These are phyloP conservation scores for Umbelopsis ramanniana DNA, from an alignment of 192 early-diverging fungal species.

Conservation along the genomic window DNA sequence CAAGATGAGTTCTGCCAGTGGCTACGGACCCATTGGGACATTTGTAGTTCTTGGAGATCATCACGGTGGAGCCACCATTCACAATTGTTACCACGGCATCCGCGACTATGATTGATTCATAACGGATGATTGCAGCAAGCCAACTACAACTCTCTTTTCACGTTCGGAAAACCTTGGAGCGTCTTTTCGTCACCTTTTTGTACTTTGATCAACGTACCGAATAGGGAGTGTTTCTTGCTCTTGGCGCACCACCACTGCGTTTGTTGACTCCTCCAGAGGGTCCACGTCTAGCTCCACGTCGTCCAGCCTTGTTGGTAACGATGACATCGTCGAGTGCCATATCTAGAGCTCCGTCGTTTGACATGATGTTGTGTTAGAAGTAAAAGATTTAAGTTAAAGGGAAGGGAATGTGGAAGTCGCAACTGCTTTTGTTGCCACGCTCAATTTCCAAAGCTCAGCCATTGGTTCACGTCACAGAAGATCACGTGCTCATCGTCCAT, in stretches of 20 bases:
- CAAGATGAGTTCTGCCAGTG: not conserved
- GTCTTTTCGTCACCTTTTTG: constrained; percentile 23
- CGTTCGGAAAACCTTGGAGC: constrained; percentile 4
- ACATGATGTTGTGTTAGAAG: constrained; percentile 1
- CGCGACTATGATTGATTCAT: not conserved
- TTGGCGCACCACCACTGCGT: constrained; percentile 13
- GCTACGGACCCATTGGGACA: not conserved
- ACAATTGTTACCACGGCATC: not conserved
- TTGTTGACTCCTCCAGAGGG: constrained; percentile 28
- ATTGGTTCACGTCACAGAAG: not conserved
- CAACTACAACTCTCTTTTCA: constrained; percentile 17
- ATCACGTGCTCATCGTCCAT: constrained; percentile 1
- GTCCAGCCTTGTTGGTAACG: not conserved
- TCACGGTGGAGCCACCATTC: constrained; percentile 1
- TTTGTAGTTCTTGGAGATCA: constrained; percentile 2
- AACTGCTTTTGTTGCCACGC: not conserved
- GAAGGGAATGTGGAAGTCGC: not conserved
- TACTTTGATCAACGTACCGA: constrained; percentile 36
- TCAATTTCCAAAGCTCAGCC: not conserved
- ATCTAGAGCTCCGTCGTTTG: constrained; percentile 29
- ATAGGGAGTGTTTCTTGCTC: constrained; percentile 19
- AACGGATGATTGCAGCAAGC: constrained; percentile 1
- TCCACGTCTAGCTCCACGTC: constrained; percentile 19
- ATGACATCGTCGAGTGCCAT: constrained; percentile 38
- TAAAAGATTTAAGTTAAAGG: not conserved